Conservation (phyloP, 306 rosid species). For the Quercus parvula region DNA sequence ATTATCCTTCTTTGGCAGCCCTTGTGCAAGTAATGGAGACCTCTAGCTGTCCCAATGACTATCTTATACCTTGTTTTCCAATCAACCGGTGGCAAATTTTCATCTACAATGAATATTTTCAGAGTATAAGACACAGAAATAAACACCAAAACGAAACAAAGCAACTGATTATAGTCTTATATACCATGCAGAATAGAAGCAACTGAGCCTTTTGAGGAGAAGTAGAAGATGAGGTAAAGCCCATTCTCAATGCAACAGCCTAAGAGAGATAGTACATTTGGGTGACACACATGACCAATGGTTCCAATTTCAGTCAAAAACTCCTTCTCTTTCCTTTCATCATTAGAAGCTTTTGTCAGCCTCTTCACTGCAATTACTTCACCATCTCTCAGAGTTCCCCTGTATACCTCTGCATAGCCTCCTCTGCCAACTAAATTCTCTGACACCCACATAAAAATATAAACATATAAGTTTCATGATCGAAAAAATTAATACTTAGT, state of each 20-base stretch:
- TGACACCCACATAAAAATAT: constrained; percentile 23
- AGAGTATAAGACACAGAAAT: not conserved
- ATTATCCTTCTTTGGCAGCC: constrained; percentile 94
- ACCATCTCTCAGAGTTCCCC: constrained; percentile 54
- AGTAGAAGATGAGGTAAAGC: constrained; percentile 72
- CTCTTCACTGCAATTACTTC: constrained; percentile 89
- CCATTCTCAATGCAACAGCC: constrained; percentile 91
- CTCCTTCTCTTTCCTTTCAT: constrained; percentile 89
- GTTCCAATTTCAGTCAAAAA: constrained; percentile 93
- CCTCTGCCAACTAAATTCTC: constrained; percentile 89
- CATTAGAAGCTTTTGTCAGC: constrained; percentile 58
- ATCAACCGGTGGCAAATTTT: constrained; percentile 57
- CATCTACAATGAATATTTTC: constrained; percentile 41
- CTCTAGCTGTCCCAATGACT: constrained; percentile 76
- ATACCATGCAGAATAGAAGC: constrained; percentile 90
- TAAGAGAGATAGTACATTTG: constrained; percentile 67
- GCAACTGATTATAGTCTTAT: not conserved
- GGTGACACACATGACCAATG: constrained; percentile 77
- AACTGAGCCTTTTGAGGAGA: constrained; percentile 79
- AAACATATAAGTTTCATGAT: not conserved
- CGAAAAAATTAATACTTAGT: not conserved
- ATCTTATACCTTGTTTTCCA: constrained; percentile 88
- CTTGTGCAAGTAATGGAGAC: constrained; percentile 82
- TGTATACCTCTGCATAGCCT: constrained; percentile 91
- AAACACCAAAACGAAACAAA: not conserved